phyloP scores from a whole-genome alignment of 805 yeast species.

The Saccharomycopsis sp. region DNA sequence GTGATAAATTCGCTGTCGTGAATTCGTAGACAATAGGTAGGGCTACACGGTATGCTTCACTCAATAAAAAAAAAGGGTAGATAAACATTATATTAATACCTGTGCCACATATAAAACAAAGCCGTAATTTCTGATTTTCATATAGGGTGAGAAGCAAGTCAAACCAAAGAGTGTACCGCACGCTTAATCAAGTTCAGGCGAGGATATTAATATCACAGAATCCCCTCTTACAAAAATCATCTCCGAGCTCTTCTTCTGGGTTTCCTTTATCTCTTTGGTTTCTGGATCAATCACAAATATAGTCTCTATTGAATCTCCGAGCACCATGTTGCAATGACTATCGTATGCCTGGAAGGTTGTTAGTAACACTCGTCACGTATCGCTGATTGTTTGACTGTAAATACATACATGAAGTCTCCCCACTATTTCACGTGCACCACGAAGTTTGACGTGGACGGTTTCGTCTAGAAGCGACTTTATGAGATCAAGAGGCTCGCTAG shows the following conservation, averaged over 20 bases:
- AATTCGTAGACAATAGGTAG: too few species aligned
- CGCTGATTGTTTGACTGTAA: neutral
- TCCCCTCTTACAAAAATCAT: conserved; percentile 98
- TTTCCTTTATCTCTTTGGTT: conserved; percentile 36
- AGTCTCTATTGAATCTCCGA: conserved; percentile 87
- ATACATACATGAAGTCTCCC: conserved; percentile 74
- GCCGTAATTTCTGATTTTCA: too few species aligned
- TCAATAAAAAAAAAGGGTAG: too few species aligned
- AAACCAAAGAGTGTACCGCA: too few species aligned
- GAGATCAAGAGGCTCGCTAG: conserved; percentile 81
- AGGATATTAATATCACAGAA: conserved; percentile 77
- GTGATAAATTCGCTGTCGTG: too few species aligned
- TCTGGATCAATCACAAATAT: conserved; percentile 53
- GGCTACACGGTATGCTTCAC: too few species aligned
- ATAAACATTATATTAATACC: neutral
- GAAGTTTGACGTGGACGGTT: conserved; percentile 74
- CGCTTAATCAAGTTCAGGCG: conserved; percentile 28
- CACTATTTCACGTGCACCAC: conserved; percentile 88
- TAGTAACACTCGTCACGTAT: neutral
- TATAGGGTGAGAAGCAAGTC: too few species aligned
- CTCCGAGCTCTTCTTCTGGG: conserved; percentile 55
- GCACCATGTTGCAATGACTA: conserved; percentile 92
- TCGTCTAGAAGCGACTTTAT: conserved; percentile 85
- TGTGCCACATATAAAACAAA: neutral
- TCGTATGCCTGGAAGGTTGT: conserved; percentile 59